phyloP scores from a whole-genome alignment of 805 yeast genomes.

The Wickerhamomyces ciferrii region DNA sequence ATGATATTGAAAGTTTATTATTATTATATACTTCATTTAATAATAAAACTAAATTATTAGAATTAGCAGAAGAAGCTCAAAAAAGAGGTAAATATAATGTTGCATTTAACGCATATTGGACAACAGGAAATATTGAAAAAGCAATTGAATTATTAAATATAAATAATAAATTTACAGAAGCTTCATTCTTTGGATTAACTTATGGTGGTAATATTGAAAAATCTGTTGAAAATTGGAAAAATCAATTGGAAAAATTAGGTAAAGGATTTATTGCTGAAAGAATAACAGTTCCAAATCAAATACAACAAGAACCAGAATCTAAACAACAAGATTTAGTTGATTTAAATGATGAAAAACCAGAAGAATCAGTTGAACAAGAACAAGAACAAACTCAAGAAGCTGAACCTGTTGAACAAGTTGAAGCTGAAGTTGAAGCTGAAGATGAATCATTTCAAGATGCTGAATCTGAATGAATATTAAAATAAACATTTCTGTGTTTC shows the following conservation, averaged over 20 bases:
- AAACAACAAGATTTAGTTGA: conserved; percentile 18
- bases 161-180: conserved; percentile 76
- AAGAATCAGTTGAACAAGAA: conserved; percentile 13
- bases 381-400: conserved; percentile 15
- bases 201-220: conserved; percentile 46
- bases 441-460: conserved; percentile 7
- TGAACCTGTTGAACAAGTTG: conserved; percentile 14
- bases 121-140: conserved; percentile 60
- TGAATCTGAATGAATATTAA: conserved; percentile 3
- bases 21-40: conserved; percentile 80
- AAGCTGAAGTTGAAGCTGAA: conserved; percentile 5
- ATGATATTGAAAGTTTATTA: conserved; percentile 77
- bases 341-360: conserved; percentile 12
- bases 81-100: conserved; percentile 78
- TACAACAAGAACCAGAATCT: conserved; percentile 23
- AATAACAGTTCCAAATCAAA: conserved; percentile 38
- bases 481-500: too few relatives aligned
- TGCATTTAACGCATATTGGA: conserved; percentile 91
- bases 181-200: conserved; percentile 72
- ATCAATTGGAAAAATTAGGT: conserved; percentile 42
- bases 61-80: conserved; percentile 64
- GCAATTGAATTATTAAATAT: conserved; percentile 62
- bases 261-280: conserved; percentile 58
- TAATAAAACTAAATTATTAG: conserved; percentile 51
- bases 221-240: conserved; percentile 65